phyloP scores from a whole-genome alignment of 2,329 filamentous ascomycete genomes.

The Fusarium sp. region DNA sequence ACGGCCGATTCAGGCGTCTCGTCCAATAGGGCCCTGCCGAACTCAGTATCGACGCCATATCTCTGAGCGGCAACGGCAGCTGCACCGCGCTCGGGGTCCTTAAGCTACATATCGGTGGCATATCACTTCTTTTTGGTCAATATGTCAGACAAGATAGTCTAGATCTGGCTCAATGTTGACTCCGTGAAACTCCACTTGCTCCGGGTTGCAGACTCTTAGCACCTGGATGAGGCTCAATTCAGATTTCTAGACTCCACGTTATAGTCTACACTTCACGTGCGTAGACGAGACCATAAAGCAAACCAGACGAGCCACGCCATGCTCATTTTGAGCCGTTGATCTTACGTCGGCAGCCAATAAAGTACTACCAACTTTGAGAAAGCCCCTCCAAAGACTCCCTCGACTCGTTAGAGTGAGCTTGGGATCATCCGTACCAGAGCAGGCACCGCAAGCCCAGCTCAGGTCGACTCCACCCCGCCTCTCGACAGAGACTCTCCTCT shows the following conservation, averaged over 20 bases:
- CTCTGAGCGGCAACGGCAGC: conserved; percentile 15
- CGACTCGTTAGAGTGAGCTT: not conserved
- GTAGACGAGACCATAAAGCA: not conserved
- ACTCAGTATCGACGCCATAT: conserved; percentile 3
- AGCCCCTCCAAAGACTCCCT: not conserved
- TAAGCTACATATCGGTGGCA: conserved; percentile 17
- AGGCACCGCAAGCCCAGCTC: conserved; percentile 13
- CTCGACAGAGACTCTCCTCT: not conserved
- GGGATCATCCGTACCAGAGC: not conserved
- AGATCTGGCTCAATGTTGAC: conserved; percentile 14
- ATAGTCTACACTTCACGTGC: conserved; percentile 3
- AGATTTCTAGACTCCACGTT: not conserved
- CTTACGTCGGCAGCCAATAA: not conserved
- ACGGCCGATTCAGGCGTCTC: conserved; percentile 16
- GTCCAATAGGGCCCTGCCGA: conserved; percentile 15
- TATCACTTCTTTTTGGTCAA: conserved; percentile 11
- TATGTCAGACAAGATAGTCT: conserved; percentile 9
- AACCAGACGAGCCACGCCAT: not conserved
- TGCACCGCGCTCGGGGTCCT: conserved; percentile 2
- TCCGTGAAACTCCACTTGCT: conserved; percentile 20
- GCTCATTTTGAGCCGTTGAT: not conserved
- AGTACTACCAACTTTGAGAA: not conserved
- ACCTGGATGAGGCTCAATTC: conserved; percentile 18
- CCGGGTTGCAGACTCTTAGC: conserved; percentile 16
- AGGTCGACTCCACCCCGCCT: not conserved